Conservation (phyloP, 2,329 filamentous ascomycete species). For the Pseudogymnoascus sp. region DNA sequence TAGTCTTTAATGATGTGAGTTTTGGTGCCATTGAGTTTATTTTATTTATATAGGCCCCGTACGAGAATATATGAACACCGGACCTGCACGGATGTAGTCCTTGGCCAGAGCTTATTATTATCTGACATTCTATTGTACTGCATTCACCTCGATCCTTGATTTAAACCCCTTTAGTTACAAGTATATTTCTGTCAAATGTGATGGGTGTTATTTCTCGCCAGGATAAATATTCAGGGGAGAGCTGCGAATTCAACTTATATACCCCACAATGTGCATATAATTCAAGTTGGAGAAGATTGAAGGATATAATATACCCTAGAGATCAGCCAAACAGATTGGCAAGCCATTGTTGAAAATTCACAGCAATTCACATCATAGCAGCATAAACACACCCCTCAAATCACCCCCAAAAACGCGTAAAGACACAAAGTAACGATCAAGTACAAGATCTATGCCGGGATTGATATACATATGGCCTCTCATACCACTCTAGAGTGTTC, state of each 20-base stretch:
- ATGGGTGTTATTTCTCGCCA: background rate
- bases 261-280: background rate
- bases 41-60: background rate
- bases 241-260: background rate
- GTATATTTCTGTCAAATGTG: background rate
- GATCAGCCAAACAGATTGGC: background rate
- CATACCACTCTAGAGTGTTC: slow-evolving; percentile 9
- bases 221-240: background rate
- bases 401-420: background rate
- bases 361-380: background rate
- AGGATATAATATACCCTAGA: background rate
- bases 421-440: slow-evolving; percentile 6
- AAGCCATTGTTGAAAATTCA: background rate
- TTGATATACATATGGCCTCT: slow-evolving; percentile 14
- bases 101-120: background rate
- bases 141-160: background rate
- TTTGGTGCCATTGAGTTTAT: background rate
- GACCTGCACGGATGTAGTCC: background rate
- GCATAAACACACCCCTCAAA: background rate
- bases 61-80: background rate
- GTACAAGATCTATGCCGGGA: slow-evolving; percentile 10
- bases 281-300: background rate
- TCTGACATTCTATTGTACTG: background rate
- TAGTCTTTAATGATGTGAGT: background rate
- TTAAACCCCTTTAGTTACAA: background rate